These are phyloP conservation scores for Coniophora puteana DNA, from an alignment of 1,284 basidiomycete species.

Conservation along the genomic window DNA sequence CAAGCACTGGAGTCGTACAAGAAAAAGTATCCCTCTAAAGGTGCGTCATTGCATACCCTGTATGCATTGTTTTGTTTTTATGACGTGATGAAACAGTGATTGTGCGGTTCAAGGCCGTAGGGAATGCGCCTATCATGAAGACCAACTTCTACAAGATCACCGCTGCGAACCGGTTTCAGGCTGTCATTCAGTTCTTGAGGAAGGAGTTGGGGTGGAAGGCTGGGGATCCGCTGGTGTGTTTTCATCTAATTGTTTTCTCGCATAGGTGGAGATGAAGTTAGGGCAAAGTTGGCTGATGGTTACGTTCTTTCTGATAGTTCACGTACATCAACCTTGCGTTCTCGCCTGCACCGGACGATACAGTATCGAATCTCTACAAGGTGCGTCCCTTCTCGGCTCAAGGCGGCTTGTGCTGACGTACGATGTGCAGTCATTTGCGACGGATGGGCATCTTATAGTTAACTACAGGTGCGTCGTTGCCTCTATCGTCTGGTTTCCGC, in stretches of 20 bases:
- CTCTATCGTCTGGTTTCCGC: neutral
- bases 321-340: constrained; percentile 99
- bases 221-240: constrained; percentile 81
- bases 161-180: constrained; percentile 91
- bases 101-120: constrained; percentile 97
- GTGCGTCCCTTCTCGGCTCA: constrained; percentile 33
- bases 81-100: constrained; percentile 58
- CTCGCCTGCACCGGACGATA: constrained; percentile 81
- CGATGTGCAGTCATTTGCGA: constrained; percentile 83
- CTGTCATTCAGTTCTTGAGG: constrained; percentile 91
- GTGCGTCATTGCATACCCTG: constrained; percentile 36
- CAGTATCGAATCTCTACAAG: constrained; percentile 85
- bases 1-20: constrained; percentile 81
- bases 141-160: constrained; percentile 99
- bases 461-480: constrained; percentile 79
- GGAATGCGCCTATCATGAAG: constrained; percentile 98
- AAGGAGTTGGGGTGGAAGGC: constrained; percentile 89
- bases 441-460: constrained; percentile 91
- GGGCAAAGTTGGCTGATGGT: constrained; percentile 5
- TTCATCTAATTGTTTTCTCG: neutral
- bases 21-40: constrained; percentile 80
- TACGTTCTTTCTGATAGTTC: constrained; percentile 64
- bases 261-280: neutral
- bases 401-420: neutral
- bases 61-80: constrained; percentile 3